Evolutionary conservation across 768 basidiomycete genomes (phyloP).

Genomic region (Xerocomus potaroensis): DNA sequence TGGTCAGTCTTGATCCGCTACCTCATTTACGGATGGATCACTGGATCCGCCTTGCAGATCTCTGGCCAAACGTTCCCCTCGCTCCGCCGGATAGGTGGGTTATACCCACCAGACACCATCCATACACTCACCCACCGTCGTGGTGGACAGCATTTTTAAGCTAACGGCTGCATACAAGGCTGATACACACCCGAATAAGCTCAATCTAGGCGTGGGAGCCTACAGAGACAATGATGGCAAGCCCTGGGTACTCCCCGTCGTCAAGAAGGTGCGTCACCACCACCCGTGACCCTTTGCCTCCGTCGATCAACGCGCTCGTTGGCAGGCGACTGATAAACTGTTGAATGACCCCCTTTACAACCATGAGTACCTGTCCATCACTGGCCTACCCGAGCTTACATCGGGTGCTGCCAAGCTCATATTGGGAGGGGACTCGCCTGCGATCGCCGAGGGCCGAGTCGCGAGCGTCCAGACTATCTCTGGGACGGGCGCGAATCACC

Average conservation of each 20-base stretch:
- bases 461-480: slow-evolving; percentile 90
- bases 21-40: background rate
- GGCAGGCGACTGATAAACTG: slow-evolving; percentile 68
- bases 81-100: slow-evolving; percentile 80
- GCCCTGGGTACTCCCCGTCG: slow-evolving; percentile 90
- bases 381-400: slow-evolving; percentile 81
- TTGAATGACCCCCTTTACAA: slow-evolving; percentile 70
- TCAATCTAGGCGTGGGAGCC: slow-evolving; percentile 91
- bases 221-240: slow-evolving; percentile 86
- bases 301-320: slow-evolving; percentile 1
- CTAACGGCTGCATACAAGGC: slow-evolving; percentile 86
- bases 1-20: slow-evolving; percentile 39
- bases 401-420: slow-evolving; percentile 78
- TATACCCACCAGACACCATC: background rate
- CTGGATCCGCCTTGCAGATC: slow-evolving; percentile 43
- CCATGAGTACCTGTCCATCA: slow-evolving; percentile 91
- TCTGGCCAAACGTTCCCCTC: slow-evolving; percentile 72
- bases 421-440: slow-evolving; percentile 66
- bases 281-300: background rate
- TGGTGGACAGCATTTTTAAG: slow-evolving; percentile 70
- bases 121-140: slow-evolving; percentile 6
- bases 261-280: slow-evolving; percentile 65
- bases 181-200: slow-evolving; percentile 69
- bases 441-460: slow-evolving; percentile 66
- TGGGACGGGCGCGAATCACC: slow-evolving; percentile 94